Base-by-base conservation (phyloP, 1,139 yeast species). In the Protomyces pachydermus region DNA sequence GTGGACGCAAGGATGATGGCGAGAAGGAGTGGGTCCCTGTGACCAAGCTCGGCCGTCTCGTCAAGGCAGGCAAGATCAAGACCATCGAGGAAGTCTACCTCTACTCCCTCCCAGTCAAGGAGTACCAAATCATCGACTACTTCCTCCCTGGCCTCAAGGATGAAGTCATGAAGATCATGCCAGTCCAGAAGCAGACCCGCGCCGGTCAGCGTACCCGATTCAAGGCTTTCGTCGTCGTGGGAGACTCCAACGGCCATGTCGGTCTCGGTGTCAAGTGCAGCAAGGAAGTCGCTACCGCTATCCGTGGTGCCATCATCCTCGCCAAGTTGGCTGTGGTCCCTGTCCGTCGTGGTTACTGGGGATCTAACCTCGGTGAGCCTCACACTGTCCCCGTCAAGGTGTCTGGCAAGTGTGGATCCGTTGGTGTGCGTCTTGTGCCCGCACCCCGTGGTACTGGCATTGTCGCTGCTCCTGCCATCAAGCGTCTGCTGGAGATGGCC, bases 401-500 rank as follows among this genome's bases (percentile, higher is more conserved):
- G 79, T 88, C 98, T 39, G 68, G 68, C 28, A 66, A 66, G 58
- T 66, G 68, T 50, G 67, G 98, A 86, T 91, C 98, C 81, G 98
- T 93, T 78, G 80, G 87, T 71, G 96, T 91, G 74, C 91, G 98
- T 88, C 88, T 93, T 80, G 91, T 93, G 78, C 99, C 99, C 81
- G 99, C 99, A 74, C 98, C 99, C 86, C 95, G 99, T 87, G 99
- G 99, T 91, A 91, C 96, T 80, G 98, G 98, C 87, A 90, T 93
- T 79, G 97, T 93, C 75, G 99, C 99, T 78, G 95, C 98, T 74
- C 98, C 98, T 80, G 97, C 96, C 74, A 98, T 93, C 80, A 93
- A 91, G 88, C 91, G 91, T 84, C 86, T 93, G 82, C 84, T 95
- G 84, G 96, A 91, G 84, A 88, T 93, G 80, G 98, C 98, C 78